Base-by-base conservation (phyloP, 345 rosid species). In the Moringa oleifera region DNA sequence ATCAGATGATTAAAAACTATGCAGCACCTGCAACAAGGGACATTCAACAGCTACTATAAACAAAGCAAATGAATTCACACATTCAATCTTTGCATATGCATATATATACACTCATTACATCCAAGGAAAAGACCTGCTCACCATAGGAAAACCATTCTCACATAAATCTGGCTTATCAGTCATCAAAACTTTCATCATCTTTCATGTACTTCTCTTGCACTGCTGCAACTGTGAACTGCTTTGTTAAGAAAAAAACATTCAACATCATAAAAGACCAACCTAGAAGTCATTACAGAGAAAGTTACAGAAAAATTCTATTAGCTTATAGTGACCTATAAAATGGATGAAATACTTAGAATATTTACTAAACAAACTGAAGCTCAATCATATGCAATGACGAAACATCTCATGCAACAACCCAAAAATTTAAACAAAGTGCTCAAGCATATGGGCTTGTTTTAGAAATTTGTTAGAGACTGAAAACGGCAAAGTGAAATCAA, bases 191-290 rank as follows among this genome's bases (percentile, higher is more conserved):
- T 19, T 70, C 83, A 37, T 77, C 86, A 37, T 77, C 85, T 56
- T 82, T 79, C 74, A 84, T 79, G 71, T 84, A 81, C 72, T 87
- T 87, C 81, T 84, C 94, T 73, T 87, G 90, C 61, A 87, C 90
- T 45, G 79, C 85, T 31, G 85, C 85, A 53, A 68, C 82, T 63
- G 82, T 87, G 67, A 62, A 54, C 55, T 62, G 65, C 62, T 68
- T 68, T 47, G 85, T 79, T 64, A 81, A 85, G 86, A 67, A 73
- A 79, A 77, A 59, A 55, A 58, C 55, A 11, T 2, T 2, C 51
- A 47, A 22, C 5, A 12, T 47, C 51, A 47, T 47, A 47, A 18
- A 47, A 17, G 18, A 47, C 17, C 58, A 71, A 25, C 61, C 37
- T n/a, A 47, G 31, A 6, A 21, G 37, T 28, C 20, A 24, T 5